These are phyloP conservation scores for Leccinum ochraceum DNA, from an alignment of 768 basidiomycete species.

Conservation along the genomic window DNA sequence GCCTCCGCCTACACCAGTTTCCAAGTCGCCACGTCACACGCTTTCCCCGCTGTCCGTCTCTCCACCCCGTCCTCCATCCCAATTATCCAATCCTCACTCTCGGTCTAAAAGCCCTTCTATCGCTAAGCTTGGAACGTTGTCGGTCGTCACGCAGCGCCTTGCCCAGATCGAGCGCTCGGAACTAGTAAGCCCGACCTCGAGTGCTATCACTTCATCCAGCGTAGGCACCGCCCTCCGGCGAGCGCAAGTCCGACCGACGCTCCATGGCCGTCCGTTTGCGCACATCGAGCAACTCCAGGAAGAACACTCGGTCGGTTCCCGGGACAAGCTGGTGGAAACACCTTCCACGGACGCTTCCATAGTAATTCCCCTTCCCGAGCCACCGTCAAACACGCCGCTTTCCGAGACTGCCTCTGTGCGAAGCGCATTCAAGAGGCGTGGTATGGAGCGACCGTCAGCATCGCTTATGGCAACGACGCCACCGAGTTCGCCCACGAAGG, in stretches of 20 bases:
- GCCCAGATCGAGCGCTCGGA: slow-evolving; percentile 52
- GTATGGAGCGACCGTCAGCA: not conserved
- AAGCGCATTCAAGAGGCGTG: slow-evolving; percentile 25
- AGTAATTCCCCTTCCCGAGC: slow-evolving; percentile 25
- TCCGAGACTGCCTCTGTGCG: slow-evolving; percentile 19
- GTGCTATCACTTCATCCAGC: slow-evolving; percentile 23
- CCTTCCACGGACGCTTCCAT: slow-evolving; percentile 27
- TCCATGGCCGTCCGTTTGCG: slow-evolving; percentile 20
- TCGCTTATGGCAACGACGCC: slow-evolving; percentile 5
- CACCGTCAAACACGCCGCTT: slow-evolving; percentile 6
- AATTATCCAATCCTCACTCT: slow-evolving; percentile 25
- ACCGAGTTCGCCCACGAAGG: slow-evolving; percentile 14
- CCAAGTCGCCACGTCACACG: slow-evolving; percentile 26
- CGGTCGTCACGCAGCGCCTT: slow-evolving; percentile 66
- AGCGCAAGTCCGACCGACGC: slow-evolving; percentile 20
- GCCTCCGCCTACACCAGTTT: slow-evolving; percentile 28
- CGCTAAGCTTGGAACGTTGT: slow-evolving; percentile 56
- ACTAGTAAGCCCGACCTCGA: slow-evolving; percentile 20
- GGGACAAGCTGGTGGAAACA: slow-evolving; percentile 8
- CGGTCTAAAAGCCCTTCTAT: slow-evolving; percentile 58
- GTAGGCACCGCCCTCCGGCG: slow-evolving; percentile 25
- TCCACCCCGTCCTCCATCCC: slow-evolving; percentile 29
- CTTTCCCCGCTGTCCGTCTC: slow-evolving; percentile 23
- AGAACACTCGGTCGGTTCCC: not conserved
- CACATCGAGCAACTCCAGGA: slow-evolving; percentile 27